Evolutionary conservation across 225 moss, liverwort and hornwort species (phyloP), one percentile per base, ranked within the genome.

Genomic region (Asterella californica): DNA sequence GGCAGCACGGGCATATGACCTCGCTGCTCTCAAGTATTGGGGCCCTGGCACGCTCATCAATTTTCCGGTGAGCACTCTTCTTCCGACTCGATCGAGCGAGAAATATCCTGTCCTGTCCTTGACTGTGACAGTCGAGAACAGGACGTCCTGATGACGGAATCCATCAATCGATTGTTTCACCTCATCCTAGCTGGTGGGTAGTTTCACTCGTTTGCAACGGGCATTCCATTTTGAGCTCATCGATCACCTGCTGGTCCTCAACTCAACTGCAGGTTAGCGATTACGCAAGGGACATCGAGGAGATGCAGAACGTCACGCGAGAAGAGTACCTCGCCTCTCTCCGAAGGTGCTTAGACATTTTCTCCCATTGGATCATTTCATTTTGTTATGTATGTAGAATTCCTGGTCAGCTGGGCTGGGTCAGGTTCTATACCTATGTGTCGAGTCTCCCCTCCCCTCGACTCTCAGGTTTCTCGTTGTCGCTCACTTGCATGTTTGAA

Each of bases 1-100:
- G 0, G 95, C 95, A 6, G 95, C 95, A 18, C 84, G 95, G 15
- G 95, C 95, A 0, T 95, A 95, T 62, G 95, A 95, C 72, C 86
- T 95, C 9, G 95, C 95, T 0, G 95, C 95, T 32, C 90, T 95
- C 15, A 95, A 93, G 88, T 95, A 95, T 80, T 95, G 95, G 95
- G 95, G 95, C 21, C 93, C 95, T 0, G 93, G 93, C 3, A 95
- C 91, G 55, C 83, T 93, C 69, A 95, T 95, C 73, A 95, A 95
- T 67, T 95, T 95, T 61, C 93, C 95, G 0, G 86, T 95, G 17
- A 71, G 80, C 32, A 32, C 50, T 49, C 32, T 66, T 22, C 11
- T 48, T 10, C n/a, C 32, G 8, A 59, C 15, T 59, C 15, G 0
- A 42, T 27, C 38, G 42, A 42, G 42, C 42, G 42, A 42, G 42